Conservation (phyloP, 1,139 yeast genomes). For the Pichia norvegensis region DNA sequence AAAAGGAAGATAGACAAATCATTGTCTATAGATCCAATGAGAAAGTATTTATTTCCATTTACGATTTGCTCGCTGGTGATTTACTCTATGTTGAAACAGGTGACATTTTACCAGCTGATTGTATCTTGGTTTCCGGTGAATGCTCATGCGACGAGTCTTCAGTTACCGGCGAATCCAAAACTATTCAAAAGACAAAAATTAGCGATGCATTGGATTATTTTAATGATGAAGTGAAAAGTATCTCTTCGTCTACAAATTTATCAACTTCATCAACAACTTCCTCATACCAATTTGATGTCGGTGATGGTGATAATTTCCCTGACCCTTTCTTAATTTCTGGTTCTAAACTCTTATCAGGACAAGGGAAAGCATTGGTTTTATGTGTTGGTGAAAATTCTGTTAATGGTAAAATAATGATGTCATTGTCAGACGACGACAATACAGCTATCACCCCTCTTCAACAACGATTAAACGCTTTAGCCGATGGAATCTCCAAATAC, state of each 20-base stretch:
- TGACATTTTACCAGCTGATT: conserved; percentile 87
- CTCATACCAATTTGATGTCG: conserved; percentile 41
- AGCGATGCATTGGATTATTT: conserved; percentile 35
- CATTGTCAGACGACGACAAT: conserved; percentile 50
- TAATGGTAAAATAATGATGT: conserved; percentile 85
- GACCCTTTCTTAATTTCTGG: conserved; percentile 91
- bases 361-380: conserved; percentile 79
- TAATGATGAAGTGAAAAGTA: conserved; percentile 11
- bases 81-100: conserved; percentile 81
- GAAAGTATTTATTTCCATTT: conserved; percentile 63
- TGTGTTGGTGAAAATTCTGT: conserved; percentile 86
- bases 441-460: conserved; percentile 70
- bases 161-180: conserved; percentile 87
- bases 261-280: conserved; percentile 23
- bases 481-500: conserved; percentile 89
- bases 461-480: conserved; percentile 68
- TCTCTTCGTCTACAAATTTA: conserved; percentile 10
- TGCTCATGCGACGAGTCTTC: conserved; percentile 90
- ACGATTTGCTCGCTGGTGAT: conserved; percentile 81
- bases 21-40: conserved; percentile 69
- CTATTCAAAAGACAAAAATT: conserved; percentile 61
- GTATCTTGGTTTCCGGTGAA: conserved; percentile 65
- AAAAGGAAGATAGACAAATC: conserved; percentile 78
- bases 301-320: conserved; percentile 33
- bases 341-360: conserved; percentile 77